A percentile compares a stretch with the other conserved stretches of the same genome.
Evolutionary conservation across 176 grass and related monocot species (phyloP).

Genomic region (Olyra latifolia): DNA sequence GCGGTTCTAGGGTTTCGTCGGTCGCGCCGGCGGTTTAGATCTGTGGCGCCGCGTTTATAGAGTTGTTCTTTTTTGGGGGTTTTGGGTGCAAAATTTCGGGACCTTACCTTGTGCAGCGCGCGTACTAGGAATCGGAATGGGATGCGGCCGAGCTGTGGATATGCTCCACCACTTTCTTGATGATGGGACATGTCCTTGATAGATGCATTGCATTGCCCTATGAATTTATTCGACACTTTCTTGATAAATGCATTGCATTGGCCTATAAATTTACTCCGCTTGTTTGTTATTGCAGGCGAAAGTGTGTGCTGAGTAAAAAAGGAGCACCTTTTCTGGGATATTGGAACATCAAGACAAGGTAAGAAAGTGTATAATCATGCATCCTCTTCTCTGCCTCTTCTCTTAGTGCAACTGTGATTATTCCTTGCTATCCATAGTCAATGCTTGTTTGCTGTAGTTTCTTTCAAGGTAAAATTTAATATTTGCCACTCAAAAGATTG

Average conservation of each 20-base stretch:
- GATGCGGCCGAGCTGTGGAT: background rate
- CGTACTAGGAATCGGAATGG: background rate
- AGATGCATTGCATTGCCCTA: background rate
- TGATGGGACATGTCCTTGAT: too few species aligned
- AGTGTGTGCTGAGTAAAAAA: background rate
- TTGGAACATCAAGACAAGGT: conserved; percentile 32
- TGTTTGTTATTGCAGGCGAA: background rate
- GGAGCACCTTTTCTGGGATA: background rate
- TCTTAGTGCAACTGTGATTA: background rate
- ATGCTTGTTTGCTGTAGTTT: background rate
- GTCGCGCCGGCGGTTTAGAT: background rate
- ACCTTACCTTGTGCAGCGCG: background rate
- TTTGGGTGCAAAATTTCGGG: background rate
- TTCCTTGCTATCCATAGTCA: background rate
- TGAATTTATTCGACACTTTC: background rate
- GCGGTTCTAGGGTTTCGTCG: background rate
- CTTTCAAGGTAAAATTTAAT: too few species aligned
- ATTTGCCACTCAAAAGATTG: too few species aligned
- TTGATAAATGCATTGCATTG: too few species aligned
- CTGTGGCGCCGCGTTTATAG: background rate
- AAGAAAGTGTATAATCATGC: conserved; percentile 46
- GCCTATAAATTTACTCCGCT: too few species aligned
- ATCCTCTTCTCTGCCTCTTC: background rate
- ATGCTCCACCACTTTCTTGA: background rate
- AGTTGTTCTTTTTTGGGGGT: background rate